These are phyloP conservation scores for Amphirosellinia nigrospora DNA, from an alignment of 495 filamentous ascomycete species.

Conservation along the genomic window DNA sequence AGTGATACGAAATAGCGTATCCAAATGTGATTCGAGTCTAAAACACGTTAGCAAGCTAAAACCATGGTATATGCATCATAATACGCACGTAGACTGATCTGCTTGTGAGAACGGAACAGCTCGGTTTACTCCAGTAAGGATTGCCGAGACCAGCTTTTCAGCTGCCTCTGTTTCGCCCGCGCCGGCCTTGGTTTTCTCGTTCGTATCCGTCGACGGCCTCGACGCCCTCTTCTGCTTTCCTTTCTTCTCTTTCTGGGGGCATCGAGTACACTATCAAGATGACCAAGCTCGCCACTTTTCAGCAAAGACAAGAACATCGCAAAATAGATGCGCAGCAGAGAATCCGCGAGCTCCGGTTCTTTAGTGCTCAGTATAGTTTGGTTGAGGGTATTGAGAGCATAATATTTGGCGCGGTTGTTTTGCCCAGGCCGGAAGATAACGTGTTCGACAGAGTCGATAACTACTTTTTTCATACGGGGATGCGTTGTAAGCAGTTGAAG, in stretches of 20 bases:
- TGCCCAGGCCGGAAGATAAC: constrained; percentile 87
- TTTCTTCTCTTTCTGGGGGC: constrained; percentile 30
- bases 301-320: constrained; percentile 75
- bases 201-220: constrained; percentile 29
- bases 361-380: constrained; percentile 88
- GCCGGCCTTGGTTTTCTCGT: constrained; percentile 30
- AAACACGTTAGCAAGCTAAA: constrained; percentile 29
- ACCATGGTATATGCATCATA: not conserved
- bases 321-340: constrained; percentile 89
- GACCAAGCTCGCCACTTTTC: constrained; percentile 60
- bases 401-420: constrained; percentile 87
- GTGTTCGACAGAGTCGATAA: constrained; percentile 81
- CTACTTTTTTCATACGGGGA: constrained; percentile 88
- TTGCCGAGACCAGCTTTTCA: constrained; percentile 88
- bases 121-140: constrained; percentile 93
- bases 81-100: constrained; percentile 71
- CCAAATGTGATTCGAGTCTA: constrained; percentile 82
- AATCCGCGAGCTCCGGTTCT: constrained; percentile 81
- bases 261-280: constrained; percentile 34
- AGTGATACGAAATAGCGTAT: constrained; percentile 92
- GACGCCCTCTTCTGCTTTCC: constrained; percentile 41
- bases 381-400: constrained; percentile 94
- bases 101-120: constrained; percentile 90
- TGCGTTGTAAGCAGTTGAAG: constrained; percentile 88
- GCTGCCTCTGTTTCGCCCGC: constrained; percentile 60